Conservation (phyloP, 2,329 filamentous ascomycete genomes). For the Cordyceps tenuipes region DNA sequence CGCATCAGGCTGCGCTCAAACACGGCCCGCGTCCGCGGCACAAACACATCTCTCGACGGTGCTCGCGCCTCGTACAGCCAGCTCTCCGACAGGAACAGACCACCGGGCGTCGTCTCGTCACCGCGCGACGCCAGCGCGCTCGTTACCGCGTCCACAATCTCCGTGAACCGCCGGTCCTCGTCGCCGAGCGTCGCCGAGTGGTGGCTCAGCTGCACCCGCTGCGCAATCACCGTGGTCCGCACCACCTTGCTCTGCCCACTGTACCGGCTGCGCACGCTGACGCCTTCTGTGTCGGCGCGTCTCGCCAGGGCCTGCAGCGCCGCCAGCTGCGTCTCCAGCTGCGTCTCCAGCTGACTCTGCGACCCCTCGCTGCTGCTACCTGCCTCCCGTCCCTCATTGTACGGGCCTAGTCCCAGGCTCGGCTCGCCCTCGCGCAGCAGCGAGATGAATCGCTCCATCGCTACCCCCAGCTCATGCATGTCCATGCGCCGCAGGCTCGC, state of each 20-base stretch:
- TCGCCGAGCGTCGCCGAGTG: slow-evolving; percentile 63
- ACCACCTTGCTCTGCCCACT: slow-evolving; percentile 61
- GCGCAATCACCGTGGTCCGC: slow-evolving; percentile 70
- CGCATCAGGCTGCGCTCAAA: slow-evolving; percentile 63
- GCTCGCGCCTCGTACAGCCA: slow-evolving; percentile 67
- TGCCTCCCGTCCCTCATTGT: slow-evolving; percentile 19
- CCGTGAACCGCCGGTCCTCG: slow-evolving; percentile 62
- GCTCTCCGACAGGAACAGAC: slow-evolving; percentile 58
- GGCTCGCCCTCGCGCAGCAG: slow-evolving; percentile 29
- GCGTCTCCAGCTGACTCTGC: slow-evolving; percentile 23
- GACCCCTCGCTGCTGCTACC: slow-evolving; percentile 18
- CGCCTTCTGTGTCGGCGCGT: slow-evolving; percentile 35
- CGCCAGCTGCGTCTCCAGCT: slow-evolving; percentile 27
- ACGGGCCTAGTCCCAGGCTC: slow-evolving; percentile 26
- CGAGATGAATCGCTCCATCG: slow-evolving; percentile 21
- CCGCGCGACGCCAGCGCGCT: slow-evolving; percentile 20
- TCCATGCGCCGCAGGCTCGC: slow-evolving; percentile 52
- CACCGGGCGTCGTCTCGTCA: slow-evolving; percentile 22
- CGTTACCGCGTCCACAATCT: slow-evolving; percentile 46
- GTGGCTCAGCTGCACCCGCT: slow-evolving; percentile 71
- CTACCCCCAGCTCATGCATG: slow-evolving; percentile 18
- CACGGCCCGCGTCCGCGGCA: slow-evolving; percentile 60
- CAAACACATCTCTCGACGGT: slow-evolving; percentile 66
- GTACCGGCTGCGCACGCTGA: slow-evolving; percentile 63
- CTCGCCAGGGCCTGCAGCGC: slow-evolving; percentile 39